Evolutionary conservation across 176 grass and related monocot genomes (phyloP).

Genomic region (Puccinellia tenuiflora): DNA sequence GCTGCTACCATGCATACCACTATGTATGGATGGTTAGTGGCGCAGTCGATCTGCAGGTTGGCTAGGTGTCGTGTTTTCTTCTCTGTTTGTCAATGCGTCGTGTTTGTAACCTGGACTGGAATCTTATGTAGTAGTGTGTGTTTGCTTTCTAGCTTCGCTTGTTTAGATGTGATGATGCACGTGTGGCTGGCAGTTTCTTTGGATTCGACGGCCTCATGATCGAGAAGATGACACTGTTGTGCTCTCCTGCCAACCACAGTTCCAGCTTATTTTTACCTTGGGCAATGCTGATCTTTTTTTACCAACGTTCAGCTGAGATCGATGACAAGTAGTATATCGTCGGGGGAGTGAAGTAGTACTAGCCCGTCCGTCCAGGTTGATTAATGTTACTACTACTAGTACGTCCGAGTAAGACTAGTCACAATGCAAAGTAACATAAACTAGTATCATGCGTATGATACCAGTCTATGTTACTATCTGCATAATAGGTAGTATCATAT

Average conservation of each 20-base stretch:
- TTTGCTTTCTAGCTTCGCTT: background rate
- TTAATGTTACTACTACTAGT: background rate
- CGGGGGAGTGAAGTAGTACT: background rate
- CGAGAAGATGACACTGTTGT: background rate
- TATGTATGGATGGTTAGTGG: background rate
- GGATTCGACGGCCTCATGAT: conserved; percentile 1
- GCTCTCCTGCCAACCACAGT: background rate
- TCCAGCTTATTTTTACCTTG: background rate
- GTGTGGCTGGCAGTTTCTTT: conserved; percentile 22
- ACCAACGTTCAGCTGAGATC: background rate
- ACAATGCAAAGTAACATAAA: too few species aligned
- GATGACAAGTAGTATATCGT: background rate
- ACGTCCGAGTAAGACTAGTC: too few species aligned
- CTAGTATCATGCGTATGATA: too few species aligned
- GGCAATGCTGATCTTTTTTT: background rate
- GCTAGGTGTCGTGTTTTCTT: conserved; percentile 23
- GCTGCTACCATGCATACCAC: background rate
- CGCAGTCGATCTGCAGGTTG: background rate
- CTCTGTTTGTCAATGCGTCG: background rate
- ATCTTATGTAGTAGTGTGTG: conserved; percentile 6
- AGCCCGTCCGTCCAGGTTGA: background rate
- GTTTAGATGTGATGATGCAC: background rate
- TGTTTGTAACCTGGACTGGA: background rate
- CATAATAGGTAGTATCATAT: too few species aligned
- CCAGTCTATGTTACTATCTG: too few species aligned